Evolutionary conservation across 1,139 yeast genomes (phyloP).

Genomic region (Protomyces lactucae-debilis): DNA sequence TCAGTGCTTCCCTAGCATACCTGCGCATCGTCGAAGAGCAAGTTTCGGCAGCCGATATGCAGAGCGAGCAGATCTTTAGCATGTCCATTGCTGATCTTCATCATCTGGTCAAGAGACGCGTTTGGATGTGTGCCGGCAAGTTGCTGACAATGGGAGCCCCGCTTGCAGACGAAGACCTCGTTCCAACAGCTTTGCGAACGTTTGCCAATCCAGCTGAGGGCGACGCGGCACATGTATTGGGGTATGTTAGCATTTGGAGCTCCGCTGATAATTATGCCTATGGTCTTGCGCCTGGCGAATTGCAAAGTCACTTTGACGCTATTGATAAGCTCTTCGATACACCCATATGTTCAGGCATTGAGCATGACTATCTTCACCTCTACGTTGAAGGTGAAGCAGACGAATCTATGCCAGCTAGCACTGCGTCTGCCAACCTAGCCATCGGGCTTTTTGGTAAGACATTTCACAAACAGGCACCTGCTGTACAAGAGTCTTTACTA

Average conservation of each 20-base stretch:
- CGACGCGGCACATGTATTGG: constrained; percentile 36
- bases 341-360: constrained; percentile 31
- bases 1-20: constrained; percentile 39
- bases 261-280: constrained; percentile 32
- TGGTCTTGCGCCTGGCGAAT: constrained; percentile 5
- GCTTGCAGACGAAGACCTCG: constrained; percentile 39
- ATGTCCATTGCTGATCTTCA: constrained; percentile 36
- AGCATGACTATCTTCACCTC: constrained; percentile 34
- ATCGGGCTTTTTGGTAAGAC: constrained; percentile 68
- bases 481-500: constrained; percentile 77
- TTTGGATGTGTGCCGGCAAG: constrained; percentile 40
- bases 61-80: constrained; percentile 37
- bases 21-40: constrained; percentile 22
- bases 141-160: constrained; percentile 35
- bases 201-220: constrained; percentile 40
- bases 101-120: constrained; percentile 37
- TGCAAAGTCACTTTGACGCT: background rate
- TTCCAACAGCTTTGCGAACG: constrained; percentile 37
- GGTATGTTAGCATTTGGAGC: constrained; percentile 39
- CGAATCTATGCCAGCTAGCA: constrained; percentile 32
- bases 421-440: constrained; percentile 65
- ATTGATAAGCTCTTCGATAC: constrained; percentile 26
- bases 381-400: constrained; percentile 3
- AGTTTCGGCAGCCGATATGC: constrained; percentile 9
- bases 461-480: constrained; percentile 68